These are phyloP conservation scores for Penicillium bovifimosum DNA, from an alignment of 495 filamentous ascomycete species.

Conservation along the genomic window DNA sequence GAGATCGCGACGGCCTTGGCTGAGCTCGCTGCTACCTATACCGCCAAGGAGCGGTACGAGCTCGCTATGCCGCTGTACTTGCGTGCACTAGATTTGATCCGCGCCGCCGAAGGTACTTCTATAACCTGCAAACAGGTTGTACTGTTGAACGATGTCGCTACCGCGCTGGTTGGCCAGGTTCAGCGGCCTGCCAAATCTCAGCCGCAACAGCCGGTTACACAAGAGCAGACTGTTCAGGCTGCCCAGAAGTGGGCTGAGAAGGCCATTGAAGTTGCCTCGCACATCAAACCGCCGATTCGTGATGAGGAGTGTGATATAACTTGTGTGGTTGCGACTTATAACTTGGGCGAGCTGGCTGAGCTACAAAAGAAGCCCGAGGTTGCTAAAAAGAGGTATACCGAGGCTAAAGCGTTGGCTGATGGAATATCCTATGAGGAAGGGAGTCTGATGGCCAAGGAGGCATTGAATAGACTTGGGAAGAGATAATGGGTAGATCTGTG, in stretches of 20 bases:
- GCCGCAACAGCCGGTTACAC: conserved; percentile 36
- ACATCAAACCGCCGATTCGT: conserved; percentile 53
- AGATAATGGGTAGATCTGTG: conserved; percentile 11
- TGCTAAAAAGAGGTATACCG: conserved; percentile 49
- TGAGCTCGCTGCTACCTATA: conserved; percentile 69
- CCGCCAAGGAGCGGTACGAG: conserved; percentile 59
- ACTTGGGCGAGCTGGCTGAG: conserved; percentile 76
- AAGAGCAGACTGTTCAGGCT: conserved; percentile 50
- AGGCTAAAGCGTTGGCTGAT: conserved; percentile 59
- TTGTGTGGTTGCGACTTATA: conserved; percentile 78
- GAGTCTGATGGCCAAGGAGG: conserved; percentile 47
- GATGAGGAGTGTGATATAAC: conserved; percentile 80
- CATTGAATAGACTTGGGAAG: conserved; percentile 40
- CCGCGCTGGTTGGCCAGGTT: conserved; percentile 30
- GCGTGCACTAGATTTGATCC: conserved; percentile 63
- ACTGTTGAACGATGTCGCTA: conserved; percentile 41
- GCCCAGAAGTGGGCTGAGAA: conserved; percentile 71
- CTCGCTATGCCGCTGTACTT: conserved; percentile 85
- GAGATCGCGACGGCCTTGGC: conserved; percentile 66
- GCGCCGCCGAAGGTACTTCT: conserved; percentile 32
- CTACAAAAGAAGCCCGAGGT: conserved; percentile 59
- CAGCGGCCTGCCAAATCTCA: conserved; percentile 35
- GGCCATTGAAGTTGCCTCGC: conserved; percentile 55
- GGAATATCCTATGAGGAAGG: conserved; percentile 62
- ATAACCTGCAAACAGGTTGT: conserved; percentile 67